Conservation (phyloP, 192 early-diverging fungal species). For the Entomortierella chlamydospora region DNA sequence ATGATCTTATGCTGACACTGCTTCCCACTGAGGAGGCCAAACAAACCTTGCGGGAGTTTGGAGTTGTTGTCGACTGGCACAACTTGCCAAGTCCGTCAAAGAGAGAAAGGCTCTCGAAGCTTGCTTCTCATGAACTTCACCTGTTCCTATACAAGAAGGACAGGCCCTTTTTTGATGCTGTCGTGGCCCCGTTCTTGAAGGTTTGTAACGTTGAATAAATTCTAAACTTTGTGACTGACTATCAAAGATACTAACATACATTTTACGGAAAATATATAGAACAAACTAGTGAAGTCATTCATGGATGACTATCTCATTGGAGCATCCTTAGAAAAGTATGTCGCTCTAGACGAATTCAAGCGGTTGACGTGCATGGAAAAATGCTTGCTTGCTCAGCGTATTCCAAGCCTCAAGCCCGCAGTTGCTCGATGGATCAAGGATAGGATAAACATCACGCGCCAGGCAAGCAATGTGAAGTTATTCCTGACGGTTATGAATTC, state of each 20-base stretch:
- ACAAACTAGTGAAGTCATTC: constrained; percentile 59
- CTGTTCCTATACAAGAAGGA: constrained; percentile 63
- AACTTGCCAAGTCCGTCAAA: constrained; percentile 36
- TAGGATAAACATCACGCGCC: not conserved
- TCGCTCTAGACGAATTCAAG: constrained; percentile 33
- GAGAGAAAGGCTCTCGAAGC: constrained; percentile 44
- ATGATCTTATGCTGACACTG: constrained; percentile 47
- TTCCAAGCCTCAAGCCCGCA: constrained; percentile 21
- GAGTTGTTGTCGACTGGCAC: constrained; percentile 53
- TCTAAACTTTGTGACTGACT: not conserved
- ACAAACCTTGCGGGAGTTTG: constrained; percentile 34
- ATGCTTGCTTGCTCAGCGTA: constrained; percentile 55
- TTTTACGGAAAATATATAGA: constrained; percentile 34
- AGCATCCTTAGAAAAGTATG: constrained; percentile 35
- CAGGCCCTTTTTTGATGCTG: constrained; percentile 44
- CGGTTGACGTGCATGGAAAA: constrained; percentile 54
- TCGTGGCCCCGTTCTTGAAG: constrained; percentile 54
- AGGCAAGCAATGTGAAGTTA: constrained; percentile 21
- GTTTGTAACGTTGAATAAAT: constrained; percentile 30
- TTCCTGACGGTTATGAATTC: constrained; percentile 54
- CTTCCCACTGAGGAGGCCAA: constrained; percentile 5
- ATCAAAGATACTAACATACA: not conserved
- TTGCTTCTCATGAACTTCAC: constrained; percentile 59
- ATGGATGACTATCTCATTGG: constrained; percentile 61
- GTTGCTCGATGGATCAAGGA: constrained; percentile 52